phyloP scores from a whole-genome alignment of 139 green algal species.

The Chlamydomonas sphaeroides region DNA sequence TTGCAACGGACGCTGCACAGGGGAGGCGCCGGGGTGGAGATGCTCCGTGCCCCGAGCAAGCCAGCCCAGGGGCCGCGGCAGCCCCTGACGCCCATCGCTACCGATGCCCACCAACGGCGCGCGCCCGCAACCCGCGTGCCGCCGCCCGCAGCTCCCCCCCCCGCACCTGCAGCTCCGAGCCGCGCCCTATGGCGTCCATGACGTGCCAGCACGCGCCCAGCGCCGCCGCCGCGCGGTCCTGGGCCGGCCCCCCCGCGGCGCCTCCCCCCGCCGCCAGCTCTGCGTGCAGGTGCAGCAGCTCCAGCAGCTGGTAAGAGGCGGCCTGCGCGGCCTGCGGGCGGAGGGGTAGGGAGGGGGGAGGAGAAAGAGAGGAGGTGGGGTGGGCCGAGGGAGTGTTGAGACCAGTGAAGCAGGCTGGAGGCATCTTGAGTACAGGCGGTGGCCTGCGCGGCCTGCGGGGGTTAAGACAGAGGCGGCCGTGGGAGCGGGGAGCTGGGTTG shows the following conservation, averaged over 20 bases:
- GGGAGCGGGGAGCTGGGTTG: too few relatives aligned
- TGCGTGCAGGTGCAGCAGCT: slow-evolving; percentile 36
- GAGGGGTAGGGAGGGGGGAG: background rate
- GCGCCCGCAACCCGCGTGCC: background rate
- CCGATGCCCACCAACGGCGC: background rate
- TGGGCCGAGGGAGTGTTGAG: background rate
- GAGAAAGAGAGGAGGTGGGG: background rate
- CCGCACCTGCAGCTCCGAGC: slow-evolving; percentile 46
- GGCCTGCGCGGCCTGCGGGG: too few relatives aligned
- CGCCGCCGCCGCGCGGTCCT: background rate
- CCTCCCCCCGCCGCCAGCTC: slow-evolving; percentile 10
- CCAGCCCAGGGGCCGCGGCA: too few relatives aligned
- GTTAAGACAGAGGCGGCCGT: too few relatives aligned
- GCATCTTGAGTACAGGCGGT: too few relatives aligned
- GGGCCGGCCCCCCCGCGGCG: background rate
- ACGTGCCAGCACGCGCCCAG: slow-evolving; percentile 33
- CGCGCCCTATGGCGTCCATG: slow-evolving; percentile 24
- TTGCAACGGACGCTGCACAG: too few relatives aligned
- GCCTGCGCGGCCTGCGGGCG: background rate
- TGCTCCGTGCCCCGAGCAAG: background rate
- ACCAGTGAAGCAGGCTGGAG: too few relatives aligned
- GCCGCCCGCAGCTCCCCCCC: background rate
- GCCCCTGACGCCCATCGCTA: too few relatives aligned
- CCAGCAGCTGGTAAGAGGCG: slow-evolving; percentile 3
- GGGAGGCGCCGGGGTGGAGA: background rate